These are phyloP conservation scores for Cordia subcordata DNA, from an alignment of 257 asterid species.

Conservation along the genomic window DNA sequence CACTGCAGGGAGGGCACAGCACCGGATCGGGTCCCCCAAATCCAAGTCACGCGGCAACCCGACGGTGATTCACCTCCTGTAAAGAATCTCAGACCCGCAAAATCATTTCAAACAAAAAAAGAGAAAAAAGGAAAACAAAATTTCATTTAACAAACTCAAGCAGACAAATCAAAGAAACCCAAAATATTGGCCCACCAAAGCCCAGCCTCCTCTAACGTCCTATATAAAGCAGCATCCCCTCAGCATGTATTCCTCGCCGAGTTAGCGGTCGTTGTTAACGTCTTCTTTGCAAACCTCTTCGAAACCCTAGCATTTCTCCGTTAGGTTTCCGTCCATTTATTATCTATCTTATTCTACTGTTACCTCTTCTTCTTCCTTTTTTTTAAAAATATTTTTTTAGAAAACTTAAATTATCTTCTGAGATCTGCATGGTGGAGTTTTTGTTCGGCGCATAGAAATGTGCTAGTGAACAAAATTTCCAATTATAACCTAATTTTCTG, in stretches of 20 bases:
- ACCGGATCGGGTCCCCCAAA: constrained; percentile 13
- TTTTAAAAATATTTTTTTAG: too few relatives aligned
- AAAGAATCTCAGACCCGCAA: constrained; percentile 16
- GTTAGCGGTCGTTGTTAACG: constrained; percentile 25
- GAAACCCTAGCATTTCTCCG: too few relatives aligned
- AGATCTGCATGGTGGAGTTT: constrained; percentile 66
- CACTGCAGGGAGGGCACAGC: too few relatives aligned
- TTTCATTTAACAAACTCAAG: not conserved
- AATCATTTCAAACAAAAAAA: not conserved
- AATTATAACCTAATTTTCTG: not conserved
- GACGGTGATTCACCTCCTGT: constrained; percentile 15
- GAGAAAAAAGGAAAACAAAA: too few relatives aligned
- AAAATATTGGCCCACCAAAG: constrained; percentile 21
- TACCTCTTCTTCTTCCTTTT: too few relatives aligned
- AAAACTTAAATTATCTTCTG: not conserved
- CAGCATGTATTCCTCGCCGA: constrained; percentile 81
- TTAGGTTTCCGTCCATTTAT: constrained; percentile 34
- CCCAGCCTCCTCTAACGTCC: constrained; percentile 19
- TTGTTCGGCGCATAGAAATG: constrained; percentile 29
- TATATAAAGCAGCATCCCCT: constrained; percentile 47
- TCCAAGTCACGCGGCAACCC: constrained; percentile 38
- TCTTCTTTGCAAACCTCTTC: constrained; percentile 15
- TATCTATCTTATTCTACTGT: too few relatives aligned
- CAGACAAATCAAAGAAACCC: not conserved
- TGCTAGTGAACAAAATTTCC: not conserved